Base-by-base conservation (phyloP, 2,329 filamentous ascomycete genomes). In the Trichoderma guizhouense region DNA sequence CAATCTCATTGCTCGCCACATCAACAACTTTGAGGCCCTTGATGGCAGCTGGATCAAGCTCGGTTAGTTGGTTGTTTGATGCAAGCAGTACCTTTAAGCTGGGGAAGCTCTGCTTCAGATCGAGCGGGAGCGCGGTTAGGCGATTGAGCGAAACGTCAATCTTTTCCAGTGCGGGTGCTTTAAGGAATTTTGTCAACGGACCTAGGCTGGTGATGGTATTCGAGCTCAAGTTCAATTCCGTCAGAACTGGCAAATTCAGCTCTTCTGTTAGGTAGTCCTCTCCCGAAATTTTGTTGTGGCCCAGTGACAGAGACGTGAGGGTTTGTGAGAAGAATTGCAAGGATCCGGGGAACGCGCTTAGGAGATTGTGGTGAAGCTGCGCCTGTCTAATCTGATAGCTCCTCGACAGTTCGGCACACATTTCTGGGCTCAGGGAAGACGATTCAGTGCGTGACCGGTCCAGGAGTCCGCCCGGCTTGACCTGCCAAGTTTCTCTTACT, bases 81-180 rank as follows among this genome's bases (percentile, higher is more conserved):
- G 90, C 91, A 21, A 95, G 83, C 11, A 98, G 84, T 0, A 92
- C 89, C 1, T 86, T 87, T 55, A 98, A 85, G 7, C 84, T 86
- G 0, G 94, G 93, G 79, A 94, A 98, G 1, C 83, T 84, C 7
- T 87, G 82, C 68, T 90, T 90, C 7, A 97, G 83, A 28, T 79
- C 79, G 3, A 79, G 75, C 0, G 95, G 93, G 0, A 98, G 84
- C 0, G 87, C 86, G 1, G 89, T 87, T 34, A 98, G 83, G n/a
- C 92, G 90, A 79, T 98, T 98, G 74, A 92, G 88, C 28, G 92
- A 94, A 8, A 97, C 86, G 78, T 98, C 93, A 1, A 98, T 85
- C 75, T 92, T 92, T 69, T 91, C 89, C 7, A 98, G 86, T 7
- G 83, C 85, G 0, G 94, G 94, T 0, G 95, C 94, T n/a, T 87